A percentile compares a stretch with the other conserved stretches of the same genome.
phyloP scores from a whole-genome alignment of 2,329 filamentous ascomycete species.

The Chrysosporium queenslandicum region DNA sequence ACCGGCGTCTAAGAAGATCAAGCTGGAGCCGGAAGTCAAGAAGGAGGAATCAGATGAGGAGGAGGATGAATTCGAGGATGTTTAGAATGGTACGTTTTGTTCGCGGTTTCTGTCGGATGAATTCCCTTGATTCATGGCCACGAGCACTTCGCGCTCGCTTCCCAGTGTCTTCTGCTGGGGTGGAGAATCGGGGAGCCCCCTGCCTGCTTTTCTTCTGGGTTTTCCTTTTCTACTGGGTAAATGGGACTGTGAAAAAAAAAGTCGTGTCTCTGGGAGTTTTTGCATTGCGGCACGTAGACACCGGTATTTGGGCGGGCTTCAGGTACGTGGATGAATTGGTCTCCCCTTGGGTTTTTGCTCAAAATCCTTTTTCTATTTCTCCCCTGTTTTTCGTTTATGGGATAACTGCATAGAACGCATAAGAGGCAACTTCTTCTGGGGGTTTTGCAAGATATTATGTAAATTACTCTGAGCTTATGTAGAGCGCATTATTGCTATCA shows the following conservation, averaged over 20 bases:
- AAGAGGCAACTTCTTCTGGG: background rate
- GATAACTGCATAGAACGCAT: background rate
- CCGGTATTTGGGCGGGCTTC: background rate
- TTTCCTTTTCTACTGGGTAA: too few species aligned
- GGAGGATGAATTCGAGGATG: constrained; percentile 38
- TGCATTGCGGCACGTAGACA: background rate
- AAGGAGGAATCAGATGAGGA: constrained; percentile 37
- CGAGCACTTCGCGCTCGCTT: too few species aligned
- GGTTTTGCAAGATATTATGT: background rate
- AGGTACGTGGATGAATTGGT: constrained; percentile 1
- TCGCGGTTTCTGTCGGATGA: too few species aligned
- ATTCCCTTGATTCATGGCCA: too few species aligned
- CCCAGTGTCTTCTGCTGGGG: background rate
- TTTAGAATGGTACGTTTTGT: constrained; percentile 22
- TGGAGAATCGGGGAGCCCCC: too few species aligned
- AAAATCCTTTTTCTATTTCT: too few species aligned
- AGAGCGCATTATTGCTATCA: background rate
- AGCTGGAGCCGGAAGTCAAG: constrained; percentile 30
- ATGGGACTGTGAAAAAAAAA: background rate
- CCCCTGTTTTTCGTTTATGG: background rate
- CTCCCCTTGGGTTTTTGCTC: background rate
- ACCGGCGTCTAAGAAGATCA: constrained; percentile 38
- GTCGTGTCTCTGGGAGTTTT: background rate
- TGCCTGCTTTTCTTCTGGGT: too few species aligned
- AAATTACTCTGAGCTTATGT: background rate